A percentile compares a stretch with the other conserved stretches of the same genome.
phyloP scores from a whole-genome alignment of 306 rosid species.

The Boehmeria nivea region DNA sequence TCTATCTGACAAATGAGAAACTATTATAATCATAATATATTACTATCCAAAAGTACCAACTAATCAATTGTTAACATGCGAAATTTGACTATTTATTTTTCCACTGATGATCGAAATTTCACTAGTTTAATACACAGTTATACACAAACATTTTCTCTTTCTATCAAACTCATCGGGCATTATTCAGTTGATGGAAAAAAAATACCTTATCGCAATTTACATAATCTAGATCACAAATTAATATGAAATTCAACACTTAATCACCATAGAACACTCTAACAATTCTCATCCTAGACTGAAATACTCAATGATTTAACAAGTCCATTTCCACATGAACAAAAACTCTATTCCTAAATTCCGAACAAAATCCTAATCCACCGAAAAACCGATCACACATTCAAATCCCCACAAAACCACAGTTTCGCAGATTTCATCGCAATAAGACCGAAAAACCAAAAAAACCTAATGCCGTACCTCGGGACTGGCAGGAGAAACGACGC shows the following conservation, averaged over 20 bases:
- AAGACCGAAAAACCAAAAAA: not conserved
- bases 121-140: too few species aligned
- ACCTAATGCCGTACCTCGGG: conserved; percentile 44
- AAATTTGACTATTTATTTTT: too few species aligned
- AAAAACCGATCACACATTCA: not conserved
- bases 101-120: too few species aligned
- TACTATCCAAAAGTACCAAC: too few species aligned
- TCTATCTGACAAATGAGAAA: too few species aligned
- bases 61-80: too few species aligned
- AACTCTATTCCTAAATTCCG: not conserved
- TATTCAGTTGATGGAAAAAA: too few species aligned
- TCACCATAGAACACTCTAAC: too few species aligned
- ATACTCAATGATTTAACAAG: not conserved
- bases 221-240: not conserved
- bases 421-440: not conserved
- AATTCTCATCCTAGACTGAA: not conserved
- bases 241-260: too few species aligned
- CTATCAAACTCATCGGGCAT: too few species aligned
- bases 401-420: not conserved
- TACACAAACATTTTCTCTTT: too few species aligned
- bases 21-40: too few species aligned
- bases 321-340: conserved; percentile 1
- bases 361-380: not conserved
- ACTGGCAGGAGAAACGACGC: conserved; percentile 35
- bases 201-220: not conserved